phyloP scores from a whole-genome alignment of 129 eudicot species.

The Arctium lappa region DNA sequence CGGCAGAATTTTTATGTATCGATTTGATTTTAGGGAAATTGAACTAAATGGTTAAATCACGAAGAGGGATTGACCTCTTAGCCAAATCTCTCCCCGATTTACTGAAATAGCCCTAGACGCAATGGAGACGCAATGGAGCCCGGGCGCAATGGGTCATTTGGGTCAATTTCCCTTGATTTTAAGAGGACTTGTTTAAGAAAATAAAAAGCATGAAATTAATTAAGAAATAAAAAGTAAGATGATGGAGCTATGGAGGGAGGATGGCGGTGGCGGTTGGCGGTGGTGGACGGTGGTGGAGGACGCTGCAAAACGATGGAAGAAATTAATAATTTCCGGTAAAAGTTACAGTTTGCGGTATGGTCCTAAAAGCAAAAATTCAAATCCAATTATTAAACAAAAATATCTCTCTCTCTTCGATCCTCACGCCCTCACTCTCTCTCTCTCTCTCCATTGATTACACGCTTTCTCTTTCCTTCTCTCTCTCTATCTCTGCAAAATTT shows the following conservation, averaged over 20 bases:
- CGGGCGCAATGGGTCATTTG: too few species aligned
- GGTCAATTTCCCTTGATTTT: too few species aligned
- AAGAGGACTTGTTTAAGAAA: too few species aligned
- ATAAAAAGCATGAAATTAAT: background rate
- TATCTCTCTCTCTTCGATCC: constrained; percentile 36
- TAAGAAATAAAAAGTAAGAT: background rate
- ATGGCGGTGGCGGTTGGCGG: background rate
- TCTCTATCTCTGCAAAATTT: background rate
- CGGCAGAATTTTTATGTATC: too few species aligned
- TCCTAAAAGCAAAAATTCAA: constrained; percentile 28
- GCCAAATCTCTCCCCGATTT: too few species aligned
- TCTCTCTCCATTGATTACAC: constrained; percentile 46
- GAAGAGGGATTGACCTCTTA: too few species aligned
- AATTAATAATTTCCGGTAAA: constrained; percentile 19
- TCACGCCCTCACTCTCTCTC: constrained; percentile 23
- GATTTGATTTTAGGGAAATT: too few species aligned
- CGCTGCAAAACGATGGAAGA: background rate
- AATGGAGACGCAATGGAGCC: too few species aligned
- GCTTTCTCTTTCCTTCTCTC: constrained; percentile 23
- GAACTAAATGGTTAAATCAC: too few species aligned
- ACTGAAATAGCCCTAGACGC: too few species aligned
- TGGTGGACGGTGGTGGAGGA: background rate
- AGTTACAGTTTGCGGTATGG: constrained; percentile 32
- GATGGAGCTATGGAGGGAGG: background rate
- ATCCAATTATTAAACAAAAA: constrained; percentile 35